Evolutionary conservation across 169 alveolate species (phyloP).

Genomic region (Plasmodium falciparum): DNA sequence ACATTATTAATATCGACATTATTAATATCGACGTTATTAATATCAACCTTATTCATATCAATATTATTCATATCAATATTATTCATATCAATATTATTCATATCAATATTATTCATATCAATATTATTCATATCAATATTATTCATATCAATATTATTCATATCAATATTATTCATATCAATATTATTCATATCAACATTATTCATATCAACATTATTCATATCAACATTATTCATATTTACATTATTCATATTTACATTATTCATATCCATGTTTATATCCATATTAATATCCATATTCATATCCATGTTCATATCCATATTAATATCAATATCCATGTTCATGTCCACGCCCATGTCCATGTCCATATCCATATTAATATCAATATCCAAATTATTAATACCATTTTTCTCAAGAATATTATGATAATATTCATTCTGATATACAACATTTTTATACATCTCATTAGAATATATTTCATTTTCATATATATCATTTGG

Average conservation of each 20-base stretch:
- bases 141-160: neutral
- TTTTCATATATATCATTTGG: constrained; percentile 7
- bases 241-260: neutral
- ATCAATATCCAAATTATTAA: neutral
- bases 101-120: neutral
- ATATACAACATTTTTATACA: constrained; percentile 10
- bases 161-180: too few relatives aligned
- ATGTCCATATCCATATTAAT: neutral
- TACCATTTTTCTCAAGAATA: constrained; percentile 18
- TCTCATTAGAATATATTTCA: constrained; percentile 13
- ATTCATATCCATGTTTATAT: neutral
- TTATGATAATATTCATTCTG: constrained; percentile 17
- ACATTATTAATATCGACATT: too few relatives aligned
- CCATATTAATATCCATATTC: neutral
- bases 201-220: neutral
- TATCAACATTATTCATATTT: neutral
- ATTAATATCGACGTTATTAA: neutral
- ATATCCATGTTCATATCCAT: constrained; percentile 8
- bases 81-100: neutral
- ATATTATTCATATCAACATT: neutral
- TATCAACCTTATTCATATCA: neutral
- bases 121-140: neutral
- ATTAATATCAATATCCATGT: neutral
- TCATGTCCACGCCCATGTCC: neutral
- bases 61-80: neutral